Conservation (phyloP, 1,284 basidiomycete genomes). For the Baeospora myosura region DNA sequence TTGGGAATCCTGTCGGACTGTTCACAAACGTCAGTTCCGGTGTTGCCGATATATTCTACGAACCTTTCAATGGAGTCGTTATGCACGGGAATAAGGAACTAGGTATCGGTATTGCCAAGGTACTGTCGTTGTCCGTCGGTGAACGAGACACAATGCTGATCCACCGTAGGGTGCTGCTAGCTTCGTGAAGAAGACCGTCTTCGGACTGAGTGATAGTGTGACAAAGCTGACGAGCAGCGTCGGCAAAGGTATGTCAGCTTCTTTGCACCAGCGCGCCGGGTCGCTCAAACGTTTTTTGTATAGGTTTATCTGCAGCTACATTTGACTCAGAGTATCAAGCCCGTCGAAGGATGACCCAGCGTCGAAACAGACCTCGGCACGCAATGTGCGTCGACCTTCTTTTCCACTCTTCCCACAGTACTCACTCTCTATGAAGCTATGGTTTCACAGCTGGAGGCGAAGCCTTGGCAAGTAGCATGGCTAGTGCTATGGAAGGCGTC, state of each 20-base stretch:
- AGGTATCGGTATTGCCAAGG: constrained; percentile 95
- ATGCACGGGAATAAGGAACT: constrained; percentile 96
- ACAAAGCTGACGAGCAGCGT: constrained; percentile 97
- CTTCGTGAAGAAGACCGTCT: constrained; percentile 98
- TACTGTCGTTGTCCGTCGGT: constrained; percentile 21
- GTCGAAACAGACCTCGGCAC: constrained; percentile 92
- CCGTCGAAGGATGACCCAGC: constrained; percentile 79
- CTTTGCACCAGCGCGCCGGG: too few species aligned
- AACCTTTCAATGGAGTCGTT: constrained; percentile 95
- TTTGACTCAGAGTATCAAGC: constrained; percentile 95
- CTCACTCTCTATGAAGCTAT: constrained; percentile 49
- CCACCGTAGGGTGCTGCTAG: constrained; percentile 81
- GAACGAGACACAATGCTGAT: constrained; percentile 5
- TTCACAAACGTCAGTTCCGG: constrained; percentile 99
- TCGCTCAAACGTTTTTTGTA: constrained; percentile 2
- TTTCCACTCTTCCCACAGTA: background rate
- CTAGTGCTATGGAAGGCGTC: constrained; percentile 94
- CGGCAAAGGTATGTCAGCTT: constrained; percentile 69
- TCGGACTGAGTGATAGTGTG: constrained; percentile 91
- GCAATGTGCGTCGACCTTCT: constrained; percentile 63
- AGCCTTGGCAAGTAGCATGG: constrained; percentile 89
- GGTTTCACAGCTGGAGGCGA: constrained; percentile 93
- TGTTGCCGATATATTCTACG: constrained; percentile 98
- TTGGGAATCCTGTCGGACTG: constrained; percentile 88
- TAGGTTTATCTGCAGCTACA: constrained; percentile 91